Evolutionary conservation across 208 protist species (phyloP).

Genomic region (Acanthamoeba sp.): DNA sequence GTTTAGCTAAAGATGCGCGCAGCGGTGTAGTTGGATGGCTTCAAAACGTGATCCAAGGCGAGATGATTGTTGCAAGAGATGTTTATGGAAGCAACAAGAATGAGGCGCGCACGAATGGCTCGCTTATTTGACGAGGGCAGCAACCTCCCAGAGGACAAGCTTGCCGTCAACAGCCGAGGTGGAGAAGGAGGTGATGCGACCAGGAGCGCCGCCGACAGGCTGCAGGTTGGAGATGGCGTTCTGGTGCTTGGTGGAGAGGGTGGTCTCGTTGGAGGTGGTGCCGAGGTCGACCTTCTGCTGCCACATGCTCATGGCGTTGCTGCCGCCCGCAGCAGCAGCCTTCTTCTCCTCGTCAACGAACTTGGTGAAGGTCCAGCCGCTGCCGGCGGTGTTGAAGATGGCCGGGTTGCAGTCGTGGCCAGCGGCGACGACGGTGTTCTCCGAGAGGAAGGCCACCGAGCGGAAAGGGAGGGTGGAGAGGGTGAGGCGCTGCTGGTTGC

Average conservation of each 20-base stretch:
- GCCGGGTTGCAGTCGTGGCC: conserved; percentile 87
- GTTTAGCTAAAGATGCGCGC: no score
- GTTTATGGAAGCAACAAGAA: no score
- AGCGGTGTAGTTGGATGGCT: no score
- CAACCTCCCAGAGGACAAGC: conserved; percentile 84
- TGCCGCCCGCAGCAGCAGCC: conserved; percentile 5
- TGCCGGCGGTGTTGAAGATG: conserved; percentile 75
- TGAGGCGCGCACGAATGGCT: neutral
- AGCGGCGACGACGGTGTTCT: conserved; percentile 84
- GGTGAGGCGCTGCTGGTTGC: conserved; percentile 71
- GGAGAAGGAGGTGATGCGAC: conserved; percentile 80
- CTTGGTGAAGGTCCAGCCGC: conserved; percentile 80
- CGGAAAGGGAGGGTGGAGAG: conserved; percentile 82
- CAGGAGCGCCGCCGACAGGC: conserved; percentile 73
- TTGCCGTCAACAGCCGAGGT: conserved; percentile 87
- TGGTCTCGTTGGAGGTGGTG: conserved; percentile 76
- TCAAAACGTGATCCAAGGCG: no score
- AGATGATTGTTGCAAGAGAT: no score
- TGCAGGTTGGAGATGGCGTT: conserved; percentile 85
- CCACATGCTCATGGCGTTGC: conserved; percentile 86
- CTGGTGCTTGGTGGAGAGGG: conserved; percentile 85
- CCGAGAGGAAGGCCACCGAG: conserved; percentile 82
- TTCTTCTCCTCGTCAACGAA: conserved; percentile 75
- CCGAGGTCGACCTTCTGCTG: conserved; percentile 85
- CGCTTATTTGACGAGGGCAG: conserved; percentile 70